phyloP scores from a whole-genome alignment of 1,284 basidiomycete genomes.

The Cutaneotrichosporon spelunceum region DNA sequence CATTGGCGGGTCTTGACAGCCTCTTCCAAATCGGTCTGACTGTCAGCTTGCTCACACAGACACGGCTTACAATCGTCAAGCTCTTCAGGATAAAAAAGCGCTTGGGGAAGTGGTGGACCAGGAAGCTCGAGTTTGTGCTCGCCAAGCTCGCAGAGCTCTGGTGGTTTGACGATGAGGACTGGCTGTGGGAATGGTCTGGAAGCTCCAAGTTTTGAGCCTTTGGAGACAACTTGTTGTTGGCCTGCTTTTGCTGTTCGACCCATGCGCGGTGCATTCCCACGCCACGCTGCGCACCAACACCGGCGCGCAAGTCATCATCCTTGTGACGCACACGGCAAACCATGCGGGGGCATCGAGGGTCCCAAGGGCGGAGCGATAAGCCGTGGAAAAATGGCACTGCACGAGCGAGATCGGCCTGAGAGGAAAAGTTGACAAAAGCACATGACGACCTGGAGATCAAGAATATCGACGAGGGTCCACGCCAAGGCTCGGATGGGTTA shows the following conservation, averaged over 20 bases:
- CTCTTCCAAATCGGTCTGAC: slow-evolving; percentile 73
- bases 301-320: slow-evolving; percentile 83
- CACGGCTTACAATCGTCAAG: slow-evolving; percentile 62
- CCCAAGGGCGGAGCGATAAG: slow-evolving; percentile 53
- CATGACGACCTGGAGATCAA: slow-evolving; percentile 88
- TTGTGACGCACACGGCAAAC: slow-evolving; percentile 80
- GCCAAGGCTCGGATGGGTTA: slow-evolving; percentile 37
- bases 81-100: slow-evolving; percentile 93
- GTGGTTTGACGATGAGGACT: slow-evolving; percentile 23
- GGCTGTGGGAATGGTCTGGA: slow-evolving; percentile 19
- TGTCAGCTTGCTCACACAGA: slow-evolving; percentile 11
- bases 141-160: slow-evolving; percentile 61
- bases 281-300: slow-evolving; percentile 86
- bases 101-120: slow-evolving; percentile 71
- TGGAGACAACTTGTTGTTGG: slow-evolving; percentile 29
- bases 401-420: slow-evolving; percentile 60
- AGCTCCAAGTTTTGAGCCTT: slow-evolving; percentile 36
- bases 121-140: slow-evolving; percentile 55
- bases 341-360: slow-evolving; percentile 69
- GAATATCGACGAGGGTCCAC: slow-evolving; percentile 81
- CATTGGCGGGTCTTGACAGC: slow-evolving; percentile 79
- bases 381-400: slow-evolving; percentile 70
- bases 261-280: slow-evolving; percentile 77
- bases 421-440: slow-evolving; percentile 85
- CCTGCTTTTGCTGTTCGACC: slow-evolving; percentile 58